Percentiles rank a stretch among this genome's conserved stretches.
Evolutionary conservation across 176 grass and related monocot species (phyloP).

Genomic region (Ampelocalamus luodianensis): DNA sequence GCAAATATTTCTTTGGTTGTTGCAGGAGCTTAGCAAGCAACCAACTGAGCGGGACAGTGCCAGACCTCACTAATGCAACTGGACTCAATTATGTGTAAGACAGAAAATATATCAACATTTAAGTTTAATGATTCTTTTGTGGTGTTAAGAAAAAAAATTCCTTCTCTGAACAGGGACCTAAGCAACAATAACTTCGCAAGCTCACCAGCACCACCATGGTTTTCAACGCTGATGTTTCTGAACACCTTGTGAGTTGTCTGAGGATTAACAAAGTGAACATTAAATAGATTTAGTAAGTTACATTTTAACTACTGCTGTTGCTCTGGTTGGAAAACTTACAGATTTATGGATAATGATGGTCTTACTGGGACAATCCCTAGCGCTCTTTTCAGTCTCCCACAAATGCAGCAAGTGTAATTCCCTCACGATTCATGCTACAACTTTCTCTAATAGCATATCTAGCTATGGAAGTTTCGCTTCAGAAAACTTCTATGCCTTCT

Average conservation of each 20-base stretch:
- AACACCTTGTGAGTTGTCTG: constrained; percentile 58
- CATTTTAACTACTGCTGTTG: not conserved
- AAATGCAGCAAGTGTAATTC: constrained; percentile 75
- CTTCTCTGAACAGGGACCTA: constrained; percentile 52
- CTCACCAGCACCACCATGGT: constrained; percentile 58
- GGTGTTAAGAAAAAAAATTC: not conserved
- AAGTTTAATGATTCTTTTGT: constrained; percentile 9
- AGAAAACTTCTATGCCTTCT: constrained; percentile 9
- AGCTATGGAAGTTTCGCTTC: constrained; percentile 17
- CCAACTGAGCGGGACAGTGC: constrained; percentile 38
- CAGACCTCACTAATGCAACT: constrained; percentile 57
- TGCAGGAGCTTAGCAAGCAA: constrained; percentile 73
- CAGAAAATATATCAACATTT: constrained; percentile 18
- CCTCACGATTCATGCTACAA: not conserved
- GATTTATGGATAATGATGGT: constrained; percentile 50
- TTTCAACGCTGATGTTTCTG: constrained; percentile 50
- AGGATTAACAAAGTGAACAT: constrained; percentile 19
- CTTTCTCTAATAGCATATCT: constrained; percentile 23
- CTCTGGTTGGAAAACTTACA: constrained; percentile 37
- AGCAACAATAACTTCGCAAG: constrained; percentile 61
- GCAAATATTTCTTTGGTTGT: constrained; percentile 19
- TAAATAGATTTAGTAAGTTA: constrained; percentile 25
- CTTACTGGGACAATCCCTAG: constrained; percentile 61
- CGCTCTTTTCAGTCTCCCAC: constrained; percentile 52
- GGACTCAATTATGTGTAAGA: constrained; percentile 64